Evolutionary conservation across 768 basidiomycete species (phyloP), one percentile per base, ranked within the genome.

Genomic region (Amanita fuliginea): DNA sequence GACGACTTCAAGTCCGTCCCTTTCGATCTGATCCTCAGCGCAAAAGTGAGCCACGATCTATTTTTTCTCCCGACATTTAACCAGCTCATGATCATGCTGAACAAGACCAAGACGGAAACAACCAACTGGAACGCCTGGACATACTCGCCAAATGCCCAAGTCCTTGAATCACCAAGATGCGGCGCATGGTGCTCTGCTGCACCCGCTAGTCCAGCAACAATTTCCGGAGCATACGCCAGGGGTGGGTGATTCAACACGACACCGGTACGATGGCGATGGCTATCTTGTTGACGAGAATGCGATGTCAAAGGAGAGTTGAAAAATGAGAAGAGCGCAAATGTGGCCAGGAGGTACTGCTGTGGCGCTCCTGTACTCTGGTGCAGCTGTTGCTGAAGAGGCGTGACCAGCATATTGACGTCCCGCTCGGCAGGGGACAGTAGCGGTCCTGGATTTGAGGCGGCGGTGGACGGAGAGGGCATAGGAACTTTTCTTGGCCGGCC

Each of bases 311-410:
- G 80, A 0, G 82, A 84, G 57, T 86, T 88, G 70, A 89, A 86
- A 66, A 91, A 85, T 0, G 86, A 89, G 67, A 92, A 88, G 47
- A 91, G 71, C 0, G 86, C 85, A 57, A 91, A 91, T 22, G 79
- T 79, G 22, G 86, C 87, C 42, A 92, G 77, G 46, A 91, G 80
- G 62, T 85, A 89, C 53, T 88, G 86, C 21, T 69, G 72, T 11
- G 65, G 62, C 37, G 58, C 60, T 37, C 44, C 49, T 26, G 54
- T 57, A 21, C 57, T 56, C 44, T 57, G 51, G 10, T 52, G 46
- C 22, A 6, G 26, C 5, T 50, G 18, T 51, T 53, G 53, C 19
- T 56, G 56, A 9, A 39, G 46, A 28, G 49, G 52, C 2, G 39
- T 18, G 2, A 33, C 48, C 52, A 52, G 6, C 41, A 40, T 50